Conservation (phyloP, 495 filamentous ascomycete species). For the Trichodelitschia bisporula region DNA sequence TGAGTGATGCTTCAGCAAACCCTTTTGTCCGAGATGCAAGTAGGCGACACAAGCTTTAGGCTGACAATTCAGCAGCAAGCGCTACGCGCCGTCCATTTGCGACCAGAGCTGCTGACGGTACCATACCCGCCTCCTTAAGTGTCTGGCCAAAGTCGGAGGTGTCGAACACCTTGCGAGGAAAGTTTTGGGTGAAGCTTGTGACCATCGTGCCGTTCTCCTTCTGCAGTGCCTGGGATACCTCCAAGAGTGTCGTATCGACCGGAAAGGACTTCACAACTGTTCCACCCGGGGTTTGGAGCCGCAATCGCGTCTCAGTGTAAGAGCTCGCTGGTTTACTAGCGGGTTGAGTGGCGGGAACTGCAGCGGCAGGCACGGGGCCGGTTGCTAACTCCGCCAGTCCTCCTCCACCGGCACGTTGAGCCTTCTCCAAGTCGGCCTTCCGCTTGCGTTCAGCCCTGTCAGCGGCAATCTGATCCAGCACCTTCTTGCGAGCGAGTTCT, state of each 20-base stretch:
- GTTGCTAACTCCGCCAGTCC: slow-evolving; percentile 19
- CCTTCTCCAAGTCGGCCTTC: slow-evolving; percentile 64
- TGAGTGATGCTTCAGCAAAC: no score
- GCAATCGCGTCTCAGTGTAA: slow-evolving; percentile 58
- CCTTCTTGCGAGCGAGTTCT: slow-evolving; percentile 60
- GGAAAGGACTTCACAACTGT: slow-evolving; percentile 64
- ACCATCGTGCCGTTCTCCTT: slow-evolving; percentile 25
- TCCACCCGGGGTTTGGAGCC: slow-evolving; percentile 51
- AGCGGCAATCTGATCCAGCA: slow-evolving; percentile 77
- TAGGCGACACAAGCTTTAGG: no score
- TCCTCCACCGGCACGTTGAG: slow-evolving; percentile 49
- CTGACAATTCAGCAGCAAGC: no score
- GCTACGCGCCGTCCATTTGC: slow-evolving; percentile 30
- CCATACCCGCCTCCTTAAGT: slow-evolving; percentile 73
- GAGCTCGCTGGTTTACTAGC: slow-evolving; percentile 31
- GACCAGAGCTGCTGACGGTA: slow-evolving; percentile 71
- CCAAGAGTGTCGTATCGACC: slow-evolving; percentile 74
- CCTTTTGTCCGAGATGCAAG: no score
- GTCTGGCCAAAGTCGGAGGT: slow-evolving; percentile 67
- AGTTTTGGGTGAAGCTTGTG: slow-evolving; percentile 57
- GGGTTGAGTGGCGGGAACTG: slow-evolving; percentile 17
- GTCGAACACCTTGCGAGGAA: slow-evolving; percentile 65
- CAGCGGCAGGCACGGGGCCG: slow-evolving; percentile 3
- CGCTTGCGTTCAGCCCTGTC: slow-evolving; percentile 67
- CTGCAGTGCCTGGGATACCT: slow-evolving; percentile 56